phyloP scores from a whole-genome alignment of 2,329 filamentous ascomycete species.

The Monosporascus sp. region DNA sequence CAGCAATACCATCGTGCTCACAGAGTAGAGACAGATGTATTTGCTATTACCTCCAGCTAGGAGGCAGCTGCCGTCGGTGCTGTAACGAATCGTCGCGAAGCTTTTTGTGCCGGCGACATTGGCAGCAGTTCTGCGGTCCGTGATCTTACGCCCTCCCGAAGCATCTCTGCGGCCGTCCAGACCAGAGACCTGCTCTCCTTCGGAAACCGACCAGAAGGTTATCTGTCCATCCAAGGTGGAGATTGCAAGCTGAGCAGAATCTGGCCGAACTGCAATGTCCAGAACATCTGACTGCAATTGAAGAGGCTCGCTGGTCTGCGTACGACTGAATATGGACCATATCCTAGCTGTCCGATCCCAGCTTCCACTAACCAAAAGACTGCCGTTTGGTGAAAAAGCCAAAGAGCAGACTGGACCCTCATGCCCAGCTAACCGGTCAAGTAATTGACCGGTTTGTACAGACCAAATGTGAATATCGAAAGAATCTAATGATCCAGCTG shows the following conservation, averaged over 20 bases:
- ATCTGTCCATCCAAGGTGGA: slow-evolving; percentile 91
- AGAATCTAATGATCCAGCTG: slow-evolving; percentile 89
- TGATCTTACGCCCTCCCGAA: slow-evolving; percentile 83
- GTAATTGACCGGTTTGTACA: slow-evolving; percentile 91
- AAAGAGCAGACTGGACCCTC: slow-evolving; percentile 89
- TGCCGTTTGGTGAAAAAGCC: slow-evolving; percentile 82
- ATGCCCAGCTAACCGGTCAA: slow-evolving; percentile 86
- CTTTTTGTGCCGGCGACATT: slow-evolving; percentile 87
- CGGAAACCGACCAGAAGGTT: slow-evolving; percentile 88
- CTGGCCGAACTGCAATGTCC: slow-evolving; percentile 79
- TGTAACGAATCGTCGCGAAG: slow-evolving; percentile 85
- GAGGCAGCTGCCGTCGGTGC: slow-evolving; percentile 84
- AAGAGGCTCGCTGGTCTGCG: slow-evolving; percentile 90
- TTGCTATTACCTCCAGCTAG: slow-evolving; percentile 95
- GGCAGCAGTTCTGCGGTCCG: slow-evolving; percentile 84
- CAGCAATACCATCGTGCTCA: slow-evolving; percentile 80
- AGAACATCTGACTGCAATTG: slow-evolving; percentile 90
- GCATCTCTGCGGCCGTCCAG: slow-evolving; percentile 88
- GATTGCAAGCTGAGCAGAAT: slow-evolving; percentile 84
- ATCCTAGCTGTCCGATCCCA: slow-evolving; percentile 96
- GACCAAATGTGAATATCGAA: slow-evolving; percentile 99
- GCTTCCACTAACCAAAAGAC: slow-evolving; percentile 80
- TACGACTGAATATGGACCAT: slow-evolving; percentile 92
- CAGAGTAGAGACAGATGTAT: slow-evolving; percentile 97
- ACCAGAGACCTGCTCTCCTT: slow-evolving; percentile 79